Percentiles rank a stretch among this genome's conserved stretches.
phyloP scores from a whole-genome alignment of 1,284 basidiomycete genomes.

The Cutaneotrichosporon daszewskae region DNA sequence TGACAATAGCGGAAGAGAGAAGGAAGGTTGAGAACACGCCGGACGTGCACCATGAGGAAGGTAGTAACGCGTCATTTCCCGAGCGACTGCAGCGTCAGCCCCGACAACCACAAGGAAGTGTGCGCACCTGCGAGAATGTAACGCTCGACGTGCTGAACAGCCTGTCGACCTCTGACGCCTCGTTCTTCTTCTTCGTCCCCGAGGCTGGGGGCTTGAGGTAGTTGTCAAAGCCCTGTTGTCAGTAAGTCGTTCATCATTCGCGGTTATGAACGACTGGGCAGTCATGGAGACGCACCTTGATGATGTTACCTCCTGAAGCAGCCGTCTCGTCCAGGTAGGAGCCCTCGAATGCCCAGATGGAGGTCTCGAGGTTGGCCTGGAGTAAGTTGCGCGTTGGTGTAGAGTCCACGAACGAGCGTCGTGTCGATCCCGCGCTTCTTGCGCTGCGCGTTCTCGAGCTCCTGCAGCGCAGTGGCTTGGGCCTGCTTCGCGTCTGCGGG shows the following conservation, averaged over 20 bases:
- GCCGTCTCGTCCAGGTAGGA: slow-evolving; percentile 50
- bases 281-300: slow-evolving; percentile 27
- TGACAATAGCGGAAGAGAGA: too few species aligned
- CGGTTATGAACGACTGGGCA: not conserved
- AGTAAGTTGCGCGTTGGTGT: not conserved
- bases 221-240: slow-evolving; percentile 47
- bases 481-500: slow-evolving; percentile 46
- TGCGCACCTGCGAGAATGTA: slow-evolving; percentile 43
- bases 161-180: slow-evolving; percentile 45
- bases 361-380: slow-evolving; percentile 49
- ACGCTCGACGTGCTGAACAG: slow-evolving; percentile 47
- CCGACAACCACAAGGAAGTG: not conserved
- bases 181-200: slow-evolving; percentile 42
- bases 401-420: slow-evolving; percentile 26
- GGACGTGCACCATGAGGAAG: too few species aligned
- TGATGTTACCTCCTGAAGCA: slow-evolving; percentile 47
- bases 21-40: too few species aligned
- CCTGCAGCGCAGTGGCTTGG: slow-evolving; percentile 34
- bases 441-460: slow-evolving; percentile 39
- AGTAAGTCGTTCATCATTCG: not conserved
- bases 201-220: slow-evolving; percentile 48
- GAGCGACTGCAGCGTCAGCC: not conserved
- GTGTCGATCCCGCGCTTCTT: slow-evolving; percentile 39
- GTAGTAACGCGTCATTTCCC: too few species aligned
- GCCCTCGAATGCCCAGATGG: slow-evolving; percentile 51